Percentiles rank a stretch among this genome's conserved stretches.
Conservation (phyloP, 371 early-diverging fungal species). For the Amoeboaphelidium protococcarum region DNA sequence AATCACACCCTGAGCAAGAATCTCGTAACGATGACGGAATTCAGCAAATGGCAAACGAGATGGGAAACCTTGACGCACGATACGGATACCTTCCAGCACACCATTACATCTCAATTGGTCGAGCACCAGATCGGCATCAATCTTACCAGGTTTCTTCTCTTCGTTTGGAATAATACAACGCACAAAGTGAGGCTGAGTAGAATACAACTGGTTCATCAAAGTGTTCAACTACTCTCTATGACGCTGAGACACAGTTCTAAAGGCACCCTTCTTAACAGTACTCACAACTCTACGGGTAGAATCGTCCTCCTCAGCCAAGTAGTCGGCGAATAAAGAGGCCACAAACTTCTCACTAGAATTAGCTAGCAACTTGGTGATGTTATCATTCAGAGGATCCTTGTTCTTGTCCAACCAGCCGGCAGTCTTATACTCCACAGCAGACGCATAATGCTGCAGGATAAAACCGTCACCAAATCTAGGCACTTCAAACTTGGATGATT, state of each 20-base stretch:
- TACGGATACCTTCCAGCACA: constrained; percentile 21
- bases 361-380: constrained; percentile 3
- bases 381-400: constrained; percentile 15
- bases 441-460: constrained; percentile 18
- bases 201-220: constrained; percentile 11
- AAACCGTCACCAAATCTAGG: constrained; percentile 10
- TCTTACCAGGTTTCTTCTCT: constrained; percentile 6
- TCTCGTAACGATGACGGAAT: constrained; percentile 12
- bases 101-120: constrained; percentile 22
- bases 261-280: constrained; percentile 6
- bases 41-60: constrained; percentile 11
- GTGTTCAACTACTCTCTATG: constrained; percentile 13
- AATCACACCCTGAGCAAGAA: constrained; percentile 1
- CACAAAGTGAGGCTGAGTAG: constrained; percentile 19
- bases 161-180: constrained; percentile 20
- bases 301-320: background rate
- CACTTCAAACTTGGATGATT: background rate
- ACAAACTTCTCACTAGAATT: constrained; percentile 1
- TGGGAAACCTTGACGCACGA: constrained; percentile 18
- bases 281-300: background rate
- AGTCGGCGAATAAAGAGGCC: background rate
- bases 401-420: constrained; percentile 17
- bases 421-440: constrained; percentile 15
- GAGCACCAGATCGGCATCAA: constrained; percentile 10
- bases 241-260: constrained; percentile 14